Percentiles rank a stretch among this genome's conserved stretches.
Evolutionary conservation across 192 early-diverging fungal genomes (phyloP).

Genomic region (Chytriomyces confervae): DNA sequence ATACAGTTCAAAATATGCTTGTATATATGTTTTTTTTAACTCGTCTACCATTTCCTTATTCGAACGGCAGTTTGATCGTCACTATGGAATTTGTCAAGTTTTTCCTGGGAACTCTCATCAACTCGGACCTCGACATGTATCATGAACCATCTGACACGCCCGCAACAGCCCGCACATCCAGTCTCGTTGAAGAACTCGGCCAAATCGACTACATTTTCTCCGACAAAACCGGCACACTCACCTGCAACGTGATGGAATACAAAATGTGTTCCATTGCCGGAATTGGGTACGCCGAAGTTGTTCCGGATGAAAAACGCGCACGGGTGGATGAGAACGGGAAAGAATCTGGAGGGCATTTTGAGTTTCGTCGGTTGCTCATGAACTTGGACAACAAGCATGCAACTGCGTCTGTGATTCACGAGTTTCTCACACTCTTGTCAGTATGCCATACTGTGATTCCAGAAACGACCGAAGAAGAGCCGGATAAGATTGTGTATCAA

Average conservation of each 20-base stretch:
- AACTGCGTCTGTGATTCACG: slow-evolving; percentile 73
- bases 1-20: neutral
- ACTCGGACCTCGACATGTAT: slow-evolving; percentile 95
- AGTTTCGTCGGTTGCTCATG: slow-evolving; percentile 47
- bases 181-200: slow-evolving; percentile 95
- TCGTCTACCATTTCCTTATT: neutral
- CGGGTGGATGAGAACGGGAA: slow-evolving; percentile 69
- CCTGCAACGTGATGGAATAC: slow-evolving; percentile 67
- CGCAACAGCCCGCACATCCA: slow-evolving; percentile 88
- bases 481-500: slow-evolving; percentile 84
- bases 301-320: slow-evolving; percentile 85
- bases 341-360: slow-evolving; percentile 59
- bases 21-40: too few relatives aligned
- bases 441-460: slow-evolving; percentile 99
- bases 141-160: slow-evolving; percentile 92
- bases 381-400: slow-evolving; percentile 55
- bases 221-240: slow-evolving; percentile 83
- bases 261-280: slow-evolving; percentile 86
- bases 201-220: slow-evolving; percentile 97
- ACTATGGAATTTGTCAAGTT: slow-evolving; percentile 99
- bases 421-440: slow-evolving; percentile 89
- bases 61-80: slow-evolving; percentile 78
- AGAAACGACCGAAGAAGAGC: slow-evolving; percentile 69
- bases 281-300: slow-evolving; percentile 84
- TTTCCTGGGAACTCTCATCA: slow-evolving; percentile 85